phyloP scores from a whole-genome alignment of 306 rosid genomes.

The Quercus suber region DNA sequence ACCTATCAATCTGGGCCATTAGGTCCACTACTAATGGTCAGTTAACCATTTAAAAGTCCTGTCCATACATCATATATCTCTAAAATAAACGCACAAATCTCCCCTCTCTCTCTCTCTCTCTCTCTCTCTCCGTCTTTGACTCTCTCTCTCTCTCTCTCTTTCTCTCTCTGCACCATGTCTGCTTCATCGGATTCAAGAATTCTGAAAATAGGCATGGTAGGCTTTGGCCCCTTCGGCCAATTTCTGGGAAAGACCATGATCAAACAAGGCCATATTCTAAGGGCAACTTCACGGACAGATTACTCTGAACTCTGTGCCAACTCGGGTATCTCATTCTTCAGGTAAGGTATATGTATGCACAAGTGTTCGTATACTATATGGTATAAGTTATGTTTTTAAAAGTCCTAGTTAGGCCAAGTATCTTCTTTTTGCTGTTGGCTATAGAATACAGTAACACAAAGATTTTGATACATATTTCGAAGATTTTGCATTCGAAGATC shows the following conservation, averaged over 20 bases:
- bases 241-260: constrained; percentile 51
- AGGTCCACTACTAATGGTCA: too few relatives aligned
- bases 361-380: neutral
- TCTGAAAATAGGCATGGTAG: constrained; percentile 55
- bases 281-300: constrained; percentile 55
- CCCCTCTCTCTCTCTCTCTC: neutral
- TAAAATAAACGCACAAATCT: neutral
- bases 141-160: neutral
- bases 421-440: too few relatives aligned
- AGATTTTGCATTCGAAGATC: too few relatives aligned
- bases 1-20: too few relatives aligned
- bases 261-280: constrained; percentile 52
- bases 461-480: too few relatives aligned
- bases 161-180: constrained; percentile 2
- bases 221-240: constrained; percentile 54
- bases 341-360: constrained; percentile 12
- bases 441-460: too few relatives aligned
- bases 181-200: neutral
- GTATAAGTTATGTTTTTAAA: too few relatives aligned
- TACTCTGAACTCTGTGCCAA: constrained; percentile 30
- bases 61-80: too few relatives aligned
- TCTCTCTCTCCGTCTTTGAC: neutral
- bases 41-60: too few relatives aligned
- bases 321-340: constrained; percentile 48
- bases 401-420: too few relatives aligned